Conservation (phyloP, 2,329 filamentous ascomycete species). For the Fusarium bactridioides region DNA sequence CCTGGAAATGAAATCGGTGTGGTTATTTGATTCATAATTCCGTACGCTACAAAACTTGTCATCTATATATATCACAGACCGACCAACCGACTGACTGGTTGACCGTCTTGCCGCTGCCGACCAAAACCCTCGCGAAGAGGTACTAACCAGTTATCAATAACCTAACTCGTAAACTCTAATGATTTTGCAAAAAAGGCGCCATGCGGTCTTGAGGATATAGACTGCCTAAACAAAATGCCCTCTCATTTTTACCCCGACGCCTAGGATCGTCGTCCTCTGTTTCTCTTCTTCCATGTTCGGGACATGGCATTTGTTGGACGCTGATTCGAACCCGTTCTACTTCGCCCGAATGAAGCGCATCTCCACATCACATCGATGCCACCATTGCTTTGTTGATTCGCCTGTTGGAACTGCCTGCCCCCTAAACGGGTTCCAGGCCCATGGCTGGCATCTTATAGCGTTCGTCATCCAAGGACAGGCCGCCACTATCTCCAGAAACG, state of each 20-base stretch:
- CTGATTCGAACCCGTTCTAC: constrained; percentile 4
- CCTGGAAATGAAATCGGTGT: not conserved
- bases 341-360: not conserved
- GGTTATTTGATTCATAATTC: constrained; percentile 4
- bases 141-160: not conserved
- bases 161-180: constrained; percentile 28
- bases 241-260: constrained; percentile 32
- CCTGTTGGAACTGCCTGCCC: constrained; percentile 10
- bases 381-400: constrained; percentile 11
- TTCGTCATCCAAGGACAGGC: constrained; percentile 37
- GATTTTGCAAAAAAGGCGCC: constrained; percentile 30
- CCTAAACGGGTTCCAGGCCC: constrained; percentile 15
- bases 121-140: not conserved
- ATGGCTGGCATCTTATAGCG: constrained; percentile 15
- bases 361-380: constrained; percentile 10
- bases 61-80: not conserved
- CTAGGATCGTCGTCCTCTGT: constrained; percentile 27
- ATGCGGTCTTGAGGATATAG: constrained; percentile 32
- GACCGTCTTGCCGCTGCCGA: not conserved
- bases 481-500: constrained; percentile 28
- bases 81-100: not conserved
- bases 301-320: not conserved
- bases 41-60: not conserved
- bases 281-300: constrained; percentile 4
- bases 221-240: constrained; percentile 33